Base-by-base conservation (phyloP, 2,329 filamentous ascomycete species). In the Fusarium graminum region DNA sequence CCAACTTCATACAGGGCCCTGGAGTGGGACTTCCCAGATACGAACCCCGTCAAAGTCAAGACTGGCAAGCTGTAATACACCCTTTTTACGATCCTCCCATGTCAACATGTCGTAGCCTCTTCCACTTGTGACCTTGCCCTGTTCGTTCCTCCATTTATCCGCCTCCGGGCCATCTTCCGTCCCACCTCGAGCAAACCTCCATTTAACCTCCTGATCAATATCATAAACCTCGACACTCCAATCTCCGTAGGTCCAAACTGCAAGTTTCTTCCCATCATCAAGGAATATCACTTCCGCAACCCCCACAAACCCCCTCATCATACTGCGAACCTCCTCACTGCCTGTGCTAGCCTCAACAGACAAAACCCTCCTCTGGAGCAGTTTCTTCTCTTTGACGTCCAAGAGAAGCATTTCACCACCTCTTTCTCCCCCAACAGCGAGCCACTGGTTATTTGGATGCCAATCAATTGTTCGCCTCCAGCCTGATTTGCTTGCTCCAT, bases 11-110 rank as follows among this genome's bases (percentile, higher is more conserved):
- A n/a, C 16, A n/a, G 7, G 5, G 4, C 16, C 34, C 16, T 17
- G 10, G 6, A 62, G 25, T 1, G 71, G 73, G 6, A 54, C 32
- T 16, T 25, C 50, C 63, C 63, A 67, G 9, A 67, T 13, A 1
- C 63, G 63, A n/a, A 64, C 32, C 12, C 44, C 44, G 17, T 67
- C 63, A 41, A 42, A 67, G 1, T 67, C 59, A 5, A 67, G n/a
- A 25, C 58, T 45, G 1, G 52, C 25, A 25, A 67, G 41, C 6
- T 34, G 14, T 6, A 67, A n/a, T 3, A 47, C 16, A 3, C 41
- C 25, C 8, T 44, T 59, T 3, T 9, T 25, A 16, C 5, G 19
- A 36, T 55, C 25, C 17, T 67, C 63, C 63, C 59, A 64, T 6
- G 22, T 53, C 7, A 67, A 4, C 59, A 67, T 67, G 10, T 29